Evolutionary conservation across 306 rosid genomes (phyloP).

Genomic region (Ochetophila trinervis): DNA sequence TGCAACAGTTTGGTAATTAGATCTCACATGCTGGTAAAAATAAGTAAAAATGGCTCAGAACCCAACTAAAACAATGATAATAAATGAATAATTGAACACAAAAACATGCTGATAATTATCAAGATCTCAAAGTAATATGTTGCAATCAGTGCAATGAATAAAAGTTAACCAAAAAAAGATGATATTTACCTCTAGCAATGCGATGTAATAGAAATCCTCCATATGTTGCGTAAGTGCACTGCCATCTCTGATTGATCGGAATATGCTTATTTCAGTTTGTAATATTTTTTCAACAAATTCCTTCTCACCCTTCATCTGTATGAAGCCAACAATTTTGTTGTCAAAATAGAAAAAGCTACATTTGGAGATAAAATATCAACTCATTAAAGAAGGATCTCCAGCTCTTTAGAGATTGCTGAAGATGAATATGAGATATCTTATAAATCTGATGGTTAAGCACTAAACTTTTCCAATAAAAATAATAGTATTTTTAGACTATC

Average conservation of each 20-base stretch:
- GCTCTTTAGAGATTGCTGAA: constrained; percentile 1
- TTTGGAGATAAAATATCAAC: constrained; percentile 6
- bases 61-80: constrained; percentile 4
- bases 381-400: background rate
- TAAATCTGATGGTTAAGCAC: background rate
- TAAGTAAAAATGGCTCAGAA: constrained; percentile 11
- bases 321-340: constrained; percentile 10
- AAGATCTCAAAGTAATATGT: background rate
- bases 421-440: background rate
- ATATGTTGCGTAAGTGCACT: constrained; percentile 93
- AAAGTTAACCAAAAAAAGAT: background rate
- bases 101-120: background rate
- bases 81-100: constrained; percentile 1
- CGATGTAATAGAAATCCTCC: constrained; percentile 95
- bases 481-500: too few species aligned
- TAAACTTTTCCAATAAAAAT: background rate
- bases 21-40: constrained; percentile 58
- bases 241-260: constrained; percentile 93
- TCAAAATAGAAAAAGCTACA: constrained; percentile 6
- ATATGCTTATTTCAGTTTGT: constrained; percentile 88
- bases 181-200: constrained; percentile 70
- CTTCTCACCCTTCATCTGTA: constrained; percentile 94
- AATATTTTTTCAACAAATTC: constrained; percentile 80
- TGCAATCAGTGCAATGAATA: background rate
- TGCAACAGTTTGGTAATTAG: constrained; percentile 62